Evolutionary conservation across 371 early-diverging fungal species (phyloP), one percentile per base, ranked within the genome.

Genomic region (Umbelopsis sp.): DNA sequence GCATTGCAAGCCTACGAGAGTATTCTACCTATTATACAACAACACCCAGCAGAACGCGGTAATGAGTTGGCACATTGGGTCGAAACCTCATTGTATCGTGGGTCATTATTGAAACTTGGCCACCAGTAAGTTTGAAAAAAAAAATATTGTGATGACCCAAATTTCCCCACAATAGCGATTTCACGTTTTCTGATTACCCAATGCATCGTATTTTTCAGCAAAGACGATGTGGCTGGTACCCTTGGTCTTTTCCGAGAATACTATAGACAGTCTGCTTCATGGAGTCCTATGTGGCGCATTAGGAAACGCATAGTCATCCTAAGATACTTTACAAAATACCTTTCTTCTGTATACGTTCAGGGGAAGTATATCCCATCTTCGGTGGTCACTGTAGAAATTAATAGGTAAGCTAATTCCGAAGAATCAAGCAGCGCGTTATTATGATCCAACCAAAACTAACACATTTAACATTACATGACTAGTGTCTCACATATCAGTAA

Each of bases 31-130:
- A 70, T 85, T 25, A 66, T 88, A 16, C 70, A 73, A 14, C 74
- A 80, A 53, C 67, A 76, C 38, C 67, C 83, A 46, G 57, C 63
- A 35, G 76, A 75, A 32, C 76, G 74, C 67, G 66, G 78, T 29
- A 84, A 80, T 22, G 84, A 88, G 65, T 73, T 89, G 63, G 71
- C 77, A 16, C 82, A 87, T 57, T 92, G 93, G 92, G 74, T 86
- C 10, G 92, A 93, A 66, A 86, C 87, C 63, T 89, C 90, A 9
- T 76, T 93, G 63, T 93, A 92, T 69, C 84, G 91, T 44, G 86
- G 84, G 0, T 75, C 86, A 1, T 70, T 91, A 52, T 64, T 90
- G 44, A 80, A 86, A 45, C 67, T 89, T 68, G 74, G 80, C 41
- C 71, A 81, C 29, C 76, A 80, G 87, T 86, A 86, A 76, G 72